These are phyloP conservation scores for Exobasidium cylindrosporum DNA, from an alignment of 1,284 basidiomycete species.

Conservation along the genomic window DNA sequence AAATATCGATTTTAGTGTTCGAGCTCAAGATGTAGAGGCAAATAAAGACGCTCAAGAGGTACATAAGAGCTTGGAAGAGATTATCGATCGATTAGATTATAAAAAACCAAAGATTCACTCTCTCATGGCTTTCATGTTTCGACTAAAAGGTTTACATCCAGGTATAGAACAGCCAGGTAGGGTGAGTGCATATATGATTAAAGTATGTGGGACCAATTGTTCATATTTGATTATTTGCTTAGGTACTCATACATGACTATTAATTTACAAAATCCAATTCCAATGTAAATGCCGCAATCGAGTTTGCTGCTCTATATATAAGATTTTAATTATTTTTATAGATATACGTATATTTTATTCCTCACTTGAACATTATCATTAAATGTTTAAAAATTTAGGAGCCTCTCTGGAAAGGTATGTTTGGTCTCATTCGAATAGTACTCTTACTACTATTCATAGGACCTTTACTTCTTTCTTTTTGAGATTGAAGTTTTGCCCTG, in stretches of 20 bases:
- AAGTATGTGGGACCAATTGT: no score
- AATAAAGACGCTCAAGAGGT: constrained; percentile 7
- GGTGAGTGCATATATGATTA: no score
- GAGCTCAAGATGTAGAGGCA: constrained; percentile 5
- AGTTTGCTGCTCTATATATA: no score
- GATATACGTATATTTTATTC: no score
- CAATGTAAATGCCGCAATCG: no score
- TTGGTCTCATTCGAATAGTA: not conserved
- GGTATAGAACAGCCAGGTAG: constrained; percentile 4
- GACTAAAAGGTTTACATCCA: constrained; percentile 5
- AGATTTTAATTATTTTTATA: no score
- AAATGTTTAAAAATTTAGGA: no score
- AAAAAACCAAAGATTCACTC: constrained; percentile 6
- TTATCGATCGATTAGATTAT: not conserved
- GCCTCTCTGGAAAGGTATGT: not conserved
- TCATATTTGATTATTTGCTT: no score
- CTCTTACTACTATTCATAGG: not conserved
- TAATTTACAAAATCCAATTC: no score
- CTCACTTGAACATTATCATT: no score
- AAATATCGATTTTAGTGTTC: constrained; percentile 1
- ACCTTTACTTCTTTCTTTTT: not conserved
- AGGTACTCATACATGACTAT: no score
- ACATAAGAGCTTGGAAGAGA: constrained; percentile 4
- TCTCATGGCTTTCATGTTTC: constrained; percentile 7
- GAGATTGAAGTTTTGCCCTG: no score